These are phyloP conservation scores for Phytophthora kernoviae DNA, from an alignment of 352 stramenopile genomes.

Conservation along the genomic window DNA sequence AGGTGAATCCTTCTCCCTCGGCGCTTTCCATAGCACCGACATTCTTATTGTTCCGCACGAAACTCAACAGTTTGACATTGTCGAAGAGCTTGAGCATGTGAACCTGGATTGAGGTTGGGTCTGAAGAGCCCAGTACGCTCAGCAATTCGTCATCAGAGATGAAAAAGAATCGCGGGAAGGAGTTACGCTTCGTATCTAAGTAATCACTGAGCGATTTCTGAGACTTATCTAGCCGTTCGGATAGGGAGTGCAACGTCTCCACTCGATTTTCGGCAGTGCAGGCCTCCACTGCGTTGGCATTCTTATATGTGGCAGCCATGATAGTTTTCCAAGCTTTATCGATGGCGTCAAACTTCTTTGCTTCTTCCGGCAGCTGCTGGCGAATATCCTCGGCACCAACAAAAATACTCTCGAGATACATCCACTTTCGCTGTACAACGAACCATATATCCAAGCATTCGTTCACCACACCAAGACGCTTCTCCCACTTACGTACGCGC, in stretches of 20 bases:
- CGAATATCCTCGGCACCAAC: slow-evolving; percentile 93
- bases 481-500: slow-evolving; percentile 92
- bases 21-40: slow-evolving; percentile 92
- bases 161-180: slow-evolving; percentile 95
- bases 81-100: slow-evolving; percentile 97
- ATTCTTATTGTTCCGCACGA: slow-evolving; percentile 89
- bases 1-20: slow-evolving; percentile 91
- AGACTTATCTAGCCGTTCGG: slow-evolving; percentile 89
- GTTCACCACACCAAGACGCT: slow-evolving; percentile 89
- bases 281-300: slow-evolving; percentile 90
- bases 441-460: slow-evolving; percentile 94
- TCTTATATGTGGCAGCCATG: slow-evolving; percentile 92
- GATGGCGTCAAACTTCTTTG: slow-evolving; percentile 94
- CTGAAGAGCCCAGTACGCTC: slow-evolving; percentile 90
- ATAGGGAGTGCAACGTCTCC: slow-evolving; percentile 88
- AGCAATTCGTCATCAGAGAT: slow-evolving; percentile 95
- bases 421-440: slow-evolving; percentile 94
- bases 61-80: slow-evolving; percentile 93
- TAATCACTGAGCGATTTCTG: slow-evolving; percentile 92
- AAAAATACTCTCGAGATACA: slow-evolving; percentile 96
- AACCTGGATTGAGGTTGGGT: slow-evolving; percentile 92
- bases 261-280: slow-evolving; percentile 89
- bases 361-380: slow-evolving; percentile 92
- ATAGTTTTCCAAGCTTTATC: slow-evolving; percentile 94
- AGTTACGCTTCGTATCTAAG: slow-evolving; percentile 90